Conservation (phyloP, 495 filamentous ascomycete genomes). For the Hyaloscypha finlandica region DNA sequence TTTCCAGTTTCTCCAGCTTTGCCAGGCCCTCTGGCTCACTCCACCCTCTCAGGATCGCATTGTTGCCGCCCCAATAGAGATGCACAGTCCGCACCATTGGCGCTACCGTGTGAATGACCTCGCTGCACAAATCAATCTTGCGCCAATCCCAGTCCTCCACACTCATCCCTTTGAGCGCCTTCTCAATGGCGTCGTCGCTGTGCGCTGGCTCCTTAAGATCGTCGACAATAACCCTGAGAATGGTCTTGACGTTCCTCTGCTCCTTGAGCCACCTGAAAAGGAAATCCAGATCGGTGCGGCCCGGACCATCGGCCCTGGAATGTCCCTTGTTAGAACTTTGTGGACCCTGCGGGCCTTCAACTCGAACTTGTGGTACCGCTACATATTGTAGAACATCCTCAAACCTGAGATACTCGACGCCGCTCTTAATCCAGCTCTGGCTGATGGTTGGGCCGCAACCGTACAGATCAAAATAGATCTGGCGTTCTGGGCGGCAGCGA, state of each 20-base stretch:
- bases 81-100: constrained; percentile 33
- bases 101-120: constrained; percentile 36
- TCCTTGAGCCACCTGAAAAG: constrained; percentile 33
- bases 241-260: constrained; percentile 30
- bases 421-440: constrained; percentile 22
- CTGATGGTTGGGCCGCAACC: constrained; percentile 26
- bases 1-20: constrained; percentile 27
- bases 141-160: constrained; percentile 43
- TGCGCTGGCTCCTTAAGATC: constrained; percentile 33
- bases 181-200: constrained; percentile 41
- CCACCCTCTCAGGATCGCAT: constrained; percentile 34
- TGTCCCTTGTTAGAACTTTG: constrained; percentile 19
- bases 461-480: constrained; percentile 35
- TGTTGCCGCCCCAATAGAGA: constrained; percentile 41
- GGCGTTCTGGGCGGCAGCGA: constrained; percentile 9
- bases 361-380: constrained; percentile 30
- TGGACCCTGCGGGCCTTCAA: constrained; percentile 18
- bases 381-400: constrained; percentile 40
- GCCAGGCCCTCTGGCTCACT: constrained; percentile 23
- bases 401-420: constrained; percentile 34
- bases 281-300: constrained; percentile 30
- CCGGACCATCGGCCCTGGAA: constrained; percentile 22
- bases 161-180: constrained; percentile 32
- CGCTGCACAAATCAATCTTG: constrained; percentile 38
- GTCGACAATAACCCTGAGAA: constrained; percentile 39